Base-by-base conservation (phyloP, 148 eudicot genomes). In the Rhododendron kiyosumense region DNA sequence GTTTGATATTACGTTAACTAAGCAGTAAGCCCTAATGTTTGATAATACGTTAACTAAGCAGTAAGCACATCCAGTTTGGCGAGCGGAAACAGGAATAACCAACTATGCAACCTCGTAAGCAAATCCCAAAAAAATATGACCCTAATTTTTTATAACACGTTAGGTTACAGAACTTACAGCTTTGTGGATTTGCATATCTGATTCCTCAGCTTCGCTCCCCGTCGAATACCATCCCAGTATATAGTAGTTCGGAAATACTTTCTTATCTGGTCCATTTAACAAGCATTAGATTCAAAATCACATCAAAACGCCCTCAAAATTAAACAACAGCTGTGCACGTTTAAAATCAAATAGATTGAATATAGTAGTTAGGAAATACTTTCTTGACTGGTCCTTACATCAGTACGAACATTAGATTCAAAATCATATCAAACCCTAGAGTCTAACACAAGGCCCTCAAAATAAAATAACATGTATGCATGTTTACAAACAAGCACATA, bases 221-320 rank as follows among this genome's bases (percentile, higher is more conserved):
- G 94, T 95, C 5, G 99, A 96, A 88, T 96, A 96, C 99, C 99
- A 96, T 85, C 98, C 99, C 34, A 96, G 94, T 67, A 96, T 83
- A 83, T 96, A 95, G 51, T 93, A 96, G 63, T 95, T 83, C 0
- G 99, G 99, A 79, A 96, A 95, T 12, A 96, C 99, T 84, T 96
- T 96, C 94, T 96, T 96, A 87, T 95, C 98, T 96, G 93, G 81
- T 57, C 83, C 89, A 89, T 32, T 85, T 10, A 52, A 48, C 41
- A 46, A 75, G 36, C 14, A 61, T 82, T 20, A 41, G 0, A 22
- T 82, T 41, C 73, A 82, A 41, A 4, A n/a, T 57, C 71, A 12
- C 20, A 49, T 24, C 63, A 79, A 45, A 57, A 59, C 28, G 20
- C 3, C 41, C 57, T 10, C 17, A 5, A 86, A 18, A 76, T 0